phyloP scores from a whole-genome alignment of 2,329 filamentous ascomycete genomes.

The Sporothrix humicola region DNA sequence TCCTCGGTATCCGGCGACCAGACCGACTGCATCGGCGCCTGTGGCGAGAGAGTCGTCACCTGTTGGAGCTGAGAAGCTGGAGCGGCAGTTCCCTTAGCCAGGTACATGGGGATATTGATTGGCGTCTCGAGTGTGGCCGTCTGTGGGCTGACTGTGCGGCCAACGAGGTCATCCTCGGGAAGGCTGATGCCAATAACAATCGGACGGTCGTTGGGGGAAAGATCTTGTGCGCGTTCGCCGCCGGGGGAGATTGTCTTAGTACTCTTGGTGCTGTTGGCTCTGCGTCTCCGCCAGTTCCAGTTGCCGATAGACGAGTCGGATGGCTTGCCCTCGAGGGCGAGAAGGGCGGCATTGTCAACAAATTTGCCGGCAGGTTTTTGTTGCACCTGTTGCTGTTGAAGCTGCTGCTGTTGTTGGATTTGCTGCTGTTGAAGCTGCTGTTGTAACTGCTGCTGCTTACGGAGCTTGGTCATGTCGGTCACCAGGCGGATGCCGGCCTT shows the following conservation, averaged over 20 bases:
- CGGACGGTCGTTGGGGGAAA: constrained; percentile 72
- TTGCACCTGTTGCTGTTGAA: constrained; percentile 43
- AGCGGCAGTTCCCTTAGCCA: neutral
- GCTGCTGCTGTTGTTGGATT: constrained; percentile 47
- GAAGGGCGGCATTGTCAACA: constrained; percentile 64
- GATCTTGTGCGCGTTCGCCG: constrained; percentile 48
- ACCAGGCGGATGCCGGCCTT: constrained; percentile 70
- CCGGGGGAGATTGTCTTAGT: constrained; percentile 37
- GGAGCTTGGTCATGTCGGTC: constrained; percentile 68
- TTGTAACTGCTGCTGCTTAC: constrained; percentile 49
- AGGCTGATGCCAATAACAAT: constrained; percentile 75
- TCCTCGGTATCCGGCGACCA: constrained; percentile 69
- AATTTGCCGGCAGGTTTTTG: constrained; percentile 52
- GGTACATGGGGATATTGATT: constrained; percentile 43
- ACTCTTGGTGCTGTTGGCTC: constrained; percentile 42
- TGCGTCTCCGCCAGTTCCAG: constrained; percentile 61
- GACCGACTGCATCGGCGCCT: constrained; percentile 54
- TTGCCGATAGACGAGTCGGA: constrained; percentile 61
- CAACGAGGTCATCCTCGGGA: constrained; percentile 57
- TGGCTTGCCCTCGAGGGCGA: constrained; percentile 63
- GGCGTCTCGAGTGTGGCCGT: constrained; percentile 53
- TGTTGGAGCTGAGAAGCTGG: constrained; percentile 33
- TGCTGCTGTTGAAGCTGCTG: constrained; percentile 46
- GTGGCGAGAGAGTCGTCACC: constrained; percentile 38
- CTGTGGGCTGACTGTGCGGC: constrained; percentile 58